These are phyloP conservation scores for Pulveroboletus frians DNA, from an alignment of 768 basidiomycete species.

Conservation along the genomic window DNA sequence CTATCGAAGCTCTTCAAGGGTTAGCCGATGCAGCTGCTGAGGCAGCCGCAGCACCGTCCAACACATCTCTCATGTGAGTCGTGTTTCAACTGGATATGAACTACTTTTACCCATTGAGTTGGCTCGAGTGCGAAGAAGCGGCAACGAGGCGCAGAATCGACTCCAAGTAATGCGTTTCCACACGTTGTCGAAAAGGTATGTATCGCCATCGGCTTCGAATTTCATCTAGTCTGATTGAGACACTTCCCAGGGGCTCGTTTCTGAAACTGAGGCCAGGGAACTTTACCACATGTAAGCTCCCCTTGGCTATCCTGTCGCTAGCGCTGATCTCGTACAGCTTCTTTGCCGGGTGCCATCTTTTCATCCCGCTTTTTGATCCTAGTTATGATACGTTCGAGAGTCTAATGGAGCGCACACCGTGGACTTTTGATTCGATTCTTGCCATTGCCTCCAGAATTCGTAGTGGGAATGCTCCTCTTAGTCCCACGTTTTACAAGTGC, in stretches of 20 bases:
- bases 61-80: conserved; percentile 52
- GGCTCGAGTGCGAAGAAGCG: conserved; percentile 62
- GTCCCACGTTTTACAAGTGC: conserved; percentile 83
- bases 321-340: conserved; percentile 49
- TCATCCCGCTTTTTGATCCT: conserved; percentile 93
- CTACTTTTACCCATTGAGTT: background rate
- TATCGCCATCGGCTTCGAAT: background rate
- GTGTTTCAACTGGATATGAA: background rate
- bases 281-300: conserved; percentile 79
- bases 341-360: conserved; percentile 93
- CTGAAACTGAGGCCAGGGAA: conserved; percentile 81
- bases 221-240: background rate
- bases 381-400: conserved; percentile 90
- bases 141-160: conserved; percentile 69
- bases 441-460: conserved; percentile 90
- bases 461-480: conserved; percentile 82
- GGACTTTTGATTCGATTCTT: conserved; percentile 92
- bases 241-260: conserved; percentile 65
- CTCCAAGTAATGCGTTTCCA: conserved; percentile 80
- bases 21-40: conserved; percentile 94
- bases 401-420: conserved; percentile 87
- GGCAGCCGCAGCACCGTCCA: conserved; percentile 75
- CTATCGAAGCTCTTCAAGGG: conserved; percentile 91
- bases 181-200: conserved; percentile 82
- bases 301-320: conserved; percentile 9